Evolutionary conservation across 257 asterid species (phyloP).

Genomic region (Asclepias syriaca): DNA sequence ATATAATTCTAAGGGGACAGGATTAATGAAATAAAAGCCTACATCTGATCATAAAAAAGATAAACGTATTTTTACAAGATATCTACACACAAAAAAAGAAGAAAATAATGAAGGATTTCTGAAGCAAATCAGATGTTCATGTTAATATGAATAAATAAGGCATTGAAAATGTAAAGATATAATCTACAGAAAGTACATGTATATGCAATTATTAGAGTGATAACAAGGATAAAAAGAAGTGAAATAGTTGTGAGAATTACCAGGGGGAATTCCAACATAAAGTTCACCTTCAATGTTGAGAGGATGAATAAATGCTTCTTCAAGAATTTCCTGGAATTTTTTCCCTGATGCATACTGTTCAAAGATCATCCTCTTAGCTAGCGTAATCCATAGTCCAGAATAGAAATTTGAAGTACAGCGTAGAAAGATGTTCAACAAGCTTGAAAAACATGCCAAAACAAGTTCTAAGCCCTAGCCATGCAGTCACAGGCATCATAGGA

Average conservation of each 20-base stretch:
- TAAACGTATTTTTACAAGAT: background rate
- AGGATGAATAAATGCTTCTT: conserved; percentile 75
- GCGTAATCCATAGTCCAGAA: background rate
- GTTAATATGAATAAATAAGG: background rate
- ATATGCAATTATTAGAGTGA: background rate
- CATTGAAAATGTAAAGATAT: background rate
- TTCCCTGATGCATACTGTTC: conserved; percentile 76
- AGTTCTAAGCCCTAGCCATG: background rate
- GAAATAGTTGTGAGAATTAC: conserved; percentile 28
- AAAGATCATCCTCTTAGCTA: background rate
- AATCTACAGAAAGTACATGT: background rate
- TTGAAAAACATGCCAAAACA: background rate
- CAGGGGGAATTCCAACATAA: conserved; percentile 98
- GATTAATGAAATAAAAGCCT: background rate
- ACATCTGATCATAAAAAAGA: background rate
- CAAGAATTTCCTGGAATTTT: conserved; percentile 84
- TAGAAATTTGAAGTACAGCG: conserved; percentile 1
- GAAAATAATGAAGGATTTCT: background rate
- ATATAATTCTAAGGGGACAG: background rate
- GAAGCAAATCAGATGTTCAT: background rate
- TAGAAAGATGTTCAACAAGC: background rate
- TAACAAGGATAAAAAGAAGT: background rate
- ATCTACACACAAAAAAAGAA: background rate
- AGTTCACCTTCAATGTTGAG: conserved; percentile 80
- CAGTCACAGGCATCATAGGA: background rate